Base-by-base conservation (phyloP, 1,284 basidiomycete genomes). In the Cutaneotrichosporon curvatum region DNA sequence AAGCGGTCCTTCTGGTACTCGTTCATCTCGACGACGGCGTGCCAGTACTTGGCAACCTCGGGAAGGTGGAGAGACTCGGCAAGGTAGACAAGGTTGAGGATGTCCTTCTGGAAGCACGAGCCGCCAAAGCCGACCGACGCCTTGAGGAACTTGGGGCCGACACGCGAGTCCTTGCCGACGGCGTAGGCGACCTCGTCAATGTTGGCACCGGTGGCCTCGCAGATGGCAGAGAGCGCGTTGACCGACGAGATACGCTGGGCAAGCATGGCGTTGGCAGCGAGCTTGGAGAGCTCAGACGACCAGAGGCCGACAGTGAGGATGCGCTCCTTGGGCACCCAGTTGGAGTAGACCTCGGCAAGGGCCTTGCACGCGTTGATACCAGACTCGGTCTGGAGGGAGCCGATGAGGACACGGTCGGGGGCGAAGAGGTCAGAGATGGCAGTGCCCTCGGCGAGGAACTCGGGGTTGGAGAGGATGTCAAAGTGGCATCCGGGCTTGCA, bases 31-130 rank as follows among this genome's bases (percentile, higher is more conserved):
- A 92, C 88, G 38, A 96, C 89, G 69, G 90, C 85, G 43, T 80
- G 79, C 94, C 94, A 99, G 79, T 99, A 99, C 34, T 84, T 86
- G 37, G 92, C 92, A n/a, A 99, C 94, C 72, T 95, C 87, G 39
- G 90, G 89, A 45, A 99, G 77, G 72, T 96, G 88, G 51, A 92
- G 76, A 56, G 84, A 89, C 76, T 97, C 91, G 67, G 83, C 86
- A 33, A 96, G 80, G 76, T 99, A 99, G 43, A 97, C 94, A 50
- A 99, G 78, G 77, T 98, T 99, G 62, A 98, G 82, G 68, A 98
- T 97, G 71, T 98, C 94, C 74, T 95, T 95, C 75, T 96, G 91
- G 86, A 99, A 99, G 76, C 95, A 99, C 31, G 87, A 91, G 30
- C 94, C 94, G 57, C 94, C 94, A 63, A 97, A 98, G n/a, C 94